Evolutionary conservation across 2,329 filamentous ascomycete species (phyloP).

Genomic region (Pezicula carpinea): DNA sequence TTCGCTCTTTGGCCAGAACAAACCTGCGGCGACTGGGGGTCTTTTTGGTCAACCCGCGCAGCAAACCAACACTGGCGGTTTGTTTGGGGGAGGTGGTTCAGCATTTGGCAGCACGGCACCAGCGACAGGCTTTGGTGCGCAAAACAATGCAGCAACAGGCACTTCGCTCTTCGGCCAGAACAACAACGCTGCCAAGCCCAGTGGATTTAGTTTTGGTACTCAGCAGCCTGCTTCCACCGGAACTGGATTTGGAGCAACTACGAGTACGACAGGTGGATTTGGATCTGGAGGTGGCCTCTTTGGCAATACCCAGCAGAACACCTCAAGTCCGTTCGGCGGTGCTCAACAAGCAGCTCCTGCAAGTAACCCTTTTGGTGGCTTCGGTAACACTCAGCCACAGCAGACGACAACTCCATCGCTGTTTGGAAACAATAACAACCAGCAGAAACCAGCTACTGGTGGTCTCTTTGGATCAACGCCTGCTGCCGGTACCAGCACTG

Average conservation of each 20-base stretch:
- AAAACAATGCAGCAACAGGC: constrained; percentile 23
- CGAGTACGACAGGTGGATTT: constrained; percentile 19
- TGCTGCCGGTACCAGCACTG: constrained; percentile 20
- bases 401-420: constrained; percentile 30
- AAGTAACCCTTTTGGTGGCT: constrained; percentile 34
- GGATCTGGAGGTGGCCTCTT: constrained; percentile 33
- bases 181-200: constrained; percentile 33
- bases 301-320: constrained; percentile 25
- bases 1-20: constrained; percentile 30
- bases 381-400: constrained; percentile 35
- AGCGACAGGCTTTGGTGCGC: constrained; percentile 22
- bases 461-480: constrained; percentile 21
- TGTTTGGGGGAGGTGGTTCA: background rate
- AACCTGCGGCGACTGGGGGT: constrained; percentile 20
- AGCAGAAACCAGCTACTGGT: constrained; percentile 27
- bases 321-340: constrained; percentile 32
- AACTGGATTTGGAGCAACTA: constrained; percentile 22
- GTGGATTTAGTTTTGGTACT: constrained; percentile 24
- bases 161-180: constrained; percentile 19
- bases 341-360: constrained; percentile 36
- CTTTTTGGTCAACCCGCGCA: constrained; percentile 31
- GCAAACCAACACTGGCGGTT: constrained; percentile 1
- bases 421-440: constrained; percentile 34
- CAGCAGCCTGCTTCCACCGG: constrained; percentile 14
- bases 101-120: constrained; percentile 26